Base-by-base conservation (phyloP, 495 filamentous ascomycete species). In the Astrothelium subdiscretum region DNA sequence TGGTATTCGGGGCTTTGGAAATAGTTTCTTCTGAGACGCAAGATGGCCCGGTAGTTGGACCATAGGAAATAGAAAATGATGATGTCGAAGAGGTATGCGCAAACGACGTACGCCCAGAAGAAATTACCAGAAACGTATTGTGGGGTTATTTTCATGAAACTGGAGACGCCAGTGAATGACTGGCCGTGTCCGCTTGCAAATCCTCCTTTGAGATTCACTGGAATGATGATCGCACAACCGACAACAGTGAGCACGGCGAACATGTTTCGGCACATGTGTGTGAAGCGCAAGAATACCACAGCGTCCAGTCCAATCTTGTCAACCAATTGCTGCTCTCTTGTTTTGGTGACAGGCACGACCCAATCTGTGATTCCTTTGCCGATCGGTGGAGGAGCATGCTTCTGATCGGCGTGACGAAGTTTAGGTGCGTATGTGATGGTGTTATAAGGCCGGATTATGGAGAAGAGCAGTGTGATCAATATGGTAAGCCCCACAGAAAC, bases 401-500 rank as follows among this genome's bases (percentile, higher is more conserved):
- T 92, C 64, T 87, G 83, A 71, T 98, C 91, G 66, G 89, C 90
- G 79, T 96, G 86, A 68, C 94, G 95, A 64, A 95, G 79, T 68
- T 96, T 95, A 40, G 94, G 94, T 3, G 95, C 92, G 73, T 98
- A 98, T 44, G 97, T 91, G 66, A 90, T 78, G 44, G 83, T 85
- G 70, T 97, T 91, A 71, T 90, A 90, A 3, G 95, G 94, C 64
- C 95, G 87, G 54, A 98, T 79, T 62, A 95, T 76, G 69, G 87
- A 96, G 80, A 97, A 98, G 68, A 83, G 74, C 60, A 95, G 67
- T 60, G 88, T 81, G 65, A 96, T 86, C 63, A 85, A 67, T 64
- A 83, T 62, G 27, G 90, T 88, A 65, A 70, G n/a, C 20, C 15
- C 60, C 35, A 67, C 35, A 2, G 69, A 71, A 58, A 90, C 76